Base-by-base conservation (phyloP, 2,329 filamentous ascomycete genomes). In the Penicillium griseofulvum region DNA sequence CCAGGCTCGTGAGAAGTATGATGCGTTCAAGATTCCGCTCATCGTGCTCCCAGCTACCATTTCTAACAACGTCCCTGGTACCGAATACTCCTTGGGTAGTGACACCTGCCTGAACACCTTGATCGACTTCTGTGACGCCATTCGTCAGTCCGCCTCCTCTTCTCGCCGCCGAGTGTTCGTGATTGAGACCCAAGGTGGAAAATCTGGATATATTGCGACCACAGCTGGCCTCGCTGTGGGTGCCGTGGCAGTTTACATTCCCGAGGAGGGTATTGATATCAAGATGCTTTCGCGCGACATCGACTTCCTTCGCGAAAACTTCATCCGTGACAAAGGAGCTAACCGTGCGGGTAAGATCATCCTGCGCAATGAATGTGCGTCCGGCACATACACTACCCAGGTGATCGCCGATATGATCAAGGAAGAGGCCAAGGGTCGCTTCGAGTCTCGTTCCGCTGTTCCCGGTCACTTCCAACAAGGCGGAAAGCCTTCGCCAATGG, bases 11-110 rank as follows among this genome's bases (percentile, higher is more conserved):
- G 82, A 85, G 34, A 77, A 90, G 58, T 96, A 89, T 75, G 86
- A 90, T 11, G 87, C 89, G 1, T 89, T 99, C 70, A 91, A 90
- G 74, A 97, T 99, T 61, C 94, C 94, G 19, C 90, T 97, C 81
- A 84, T 88, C 50, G 83, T 97, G 39, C 81, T 99, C 26, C 94
- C 94, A 0, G 94, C 94, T n/a, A 99, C 94, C 10, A 93, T 99
- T 65, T 96, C 91, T 62, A 99, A 99, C 81, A 99, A 99, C 72
- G 94, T 99, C 5, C 94, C 94, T 0, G 94, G 94, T 37, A 96
- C 93, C 0, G 94, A 99, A 75, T 97, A 97, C 79, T 97, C 91
- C 1, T 85, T 99, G 43, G 94, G 94, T 41, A 96, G 91, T 31
- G 94, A 99, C 69, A 99, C 94, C 1, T 97, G 94, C 70, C 79